phyloP scores from a whole-genome alignment of 169 alveolate species.

The Blepharisma undulans region DNA sequence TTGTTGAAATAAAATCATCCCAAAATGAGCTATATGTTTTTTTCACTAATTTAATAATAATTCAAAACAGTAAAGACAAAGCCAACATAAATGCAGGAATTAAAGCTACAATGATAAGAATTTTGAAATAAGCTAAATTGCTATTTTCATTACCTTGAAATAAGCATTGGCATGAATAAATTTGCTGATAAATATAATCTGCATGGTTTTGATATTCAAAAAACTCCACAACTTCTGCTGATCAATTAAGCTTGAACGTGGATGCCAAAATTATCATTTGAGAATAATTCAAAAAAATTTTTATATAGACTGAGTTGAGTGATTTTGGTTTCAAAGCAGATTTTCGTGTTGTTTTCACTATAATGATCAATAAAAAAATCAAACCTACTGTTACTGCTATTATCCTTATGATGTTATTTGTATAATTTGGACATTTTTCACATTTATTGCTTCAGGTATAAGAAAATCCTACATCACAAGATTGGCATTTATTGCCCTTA shows the following conservation, averaged over 20 bases:
- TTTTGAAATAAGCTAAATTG: not conserved
- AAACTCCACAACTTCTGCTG: not conserved
- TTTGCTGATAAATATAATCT: not conserved
- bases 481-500: constrained; percentile 52
- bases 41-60: not conserved
- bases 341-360: not conserved
- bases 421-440: constrained; percentile 46
- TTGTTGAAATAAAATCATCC: constrained; percentile 35
- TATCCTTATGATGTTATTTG: not conserved
- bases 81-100: not conserved
- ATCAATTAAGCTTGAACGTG: constrained; percentile 18
- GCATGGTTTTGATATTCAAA: not conserved
- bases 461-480: constrained; percentile 48
- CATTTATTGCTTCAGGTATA: constrained; percentile 40
- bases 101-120: not conserved
- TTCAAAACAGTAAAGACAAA: not conserved
- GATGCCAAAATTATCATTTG: not conserved
- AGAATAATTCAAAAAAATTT: constrained; percentile 15
- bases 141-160: not conserved
- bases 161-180: constrained; percentile 18
- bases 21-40: not conserved
- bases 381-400: not conserved
- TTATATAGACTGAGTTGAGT: not conserved
- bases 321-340: not conserved
- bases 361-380: not conserved